phyloP scores from a whole-genome alignment of 176 grass and related monocot genomes.

The Paspalum notatum region DNA sequence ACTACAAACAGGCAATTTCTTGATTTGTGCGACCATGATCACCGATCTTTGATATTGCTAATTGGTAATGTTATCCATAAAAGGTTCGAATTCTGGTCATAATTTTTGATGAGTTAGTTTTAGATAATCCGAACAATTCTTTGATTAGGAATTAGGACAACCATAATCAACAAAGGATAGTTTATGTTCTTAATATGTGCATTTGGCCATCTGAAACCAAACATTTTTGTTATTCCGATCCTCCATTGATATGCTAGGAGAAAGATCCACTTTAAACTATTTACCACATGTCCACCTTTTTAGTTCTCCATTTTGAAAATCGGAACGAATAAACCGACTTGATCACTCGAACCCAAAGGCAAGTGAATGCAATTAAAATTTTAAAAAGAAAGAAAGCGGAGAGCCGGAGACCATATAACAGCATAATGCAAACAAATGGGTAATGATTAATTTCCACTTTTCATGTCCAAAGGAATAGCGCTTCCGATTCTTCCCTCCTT shows the following conservation, averaged over 20 bases:
- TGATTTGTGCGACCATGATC: background rate
- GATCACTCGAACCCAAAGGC: background rate
- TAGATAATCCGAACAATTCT: background rate
- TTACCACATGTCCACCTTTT: background rate
- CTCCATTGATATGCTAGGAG: background rate
- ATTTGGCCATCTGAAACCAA: background rate
- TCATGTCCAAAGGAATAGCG: conserved; percentile 31
- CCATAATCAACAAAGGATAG: background rate
- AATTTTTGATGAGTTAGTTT: background rate
- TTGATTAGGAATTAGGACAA: background rate
- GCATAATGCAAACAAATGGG: background rate
- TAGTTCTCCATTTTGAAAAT: background rate
- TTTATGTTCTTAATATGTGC: background rate
- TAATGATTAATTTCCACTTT: conserved; percentile 32
- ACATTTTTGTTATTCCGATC: background rate
- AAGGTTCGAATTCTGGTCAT: background rate
- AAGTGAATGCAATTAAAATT: no score
- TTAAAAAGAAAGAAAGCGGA: background rate
- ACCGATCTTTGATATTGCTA: background rate
- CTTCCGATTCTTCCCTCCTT: conserved; percentile 24
- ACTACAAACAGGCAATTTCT: background rate
- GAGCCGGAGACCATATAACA: background rate
- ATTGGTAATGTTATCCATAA: background rate
- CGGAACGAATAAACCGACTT: background rate
- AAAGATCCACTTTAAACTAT: background rate